Evolutionary conservation across 371 early-diverging fungal species (phyloP).

Genomic region (Rhizopus microsporus): DNA sequence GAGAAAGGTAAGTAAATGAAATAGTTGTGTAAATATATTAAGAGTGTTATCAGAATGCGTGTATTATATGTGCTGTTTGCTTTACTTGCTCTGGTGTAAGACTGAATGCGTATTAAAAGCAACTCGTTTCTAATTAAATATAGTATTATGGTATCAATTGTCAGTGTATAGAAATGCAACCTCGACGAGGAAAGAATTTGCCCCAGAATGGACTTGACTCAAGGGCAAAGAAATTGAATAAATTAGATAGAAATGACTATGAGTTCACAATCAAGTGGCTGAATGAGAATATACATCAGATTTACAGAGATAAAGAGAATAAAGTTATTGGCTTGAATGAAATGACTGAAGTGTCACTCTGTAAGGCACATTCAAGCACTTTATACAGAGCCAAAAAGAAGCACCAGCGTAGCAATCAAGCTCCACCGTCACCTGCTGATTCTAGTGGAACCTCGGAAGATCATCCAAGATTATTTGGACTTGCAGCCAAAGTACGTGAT

Average conservation of each 20-base stretch:
- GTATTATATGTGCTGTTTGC: constrained; percentile 27
- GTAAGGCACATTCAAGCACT: constrained; percentile 39
- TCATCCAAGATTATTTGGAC: constrained; percentile 13
- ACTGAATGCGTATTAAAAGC: background rate
- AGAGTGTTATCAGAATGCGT: constrained; percentile 22
- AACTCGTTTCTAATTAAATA: background rate
- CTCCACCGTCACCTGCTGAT: constrained; percentile 22
- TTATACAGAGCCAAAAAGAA: constrained; percentile 42
- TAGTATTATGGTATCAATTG: constrained; percentile 37
- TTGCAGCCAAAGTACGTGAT: constrained; percentile 45
- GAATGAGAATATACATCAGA: constrained; percentile 25
- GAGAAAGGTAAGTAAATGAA: constrained; percentile 1
- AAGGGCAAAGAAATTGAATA: constrained; percentile 33
- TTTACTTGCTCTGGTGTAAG: constrained; percentile 32
- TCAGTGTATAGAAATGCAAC: constrained; percentile 28
- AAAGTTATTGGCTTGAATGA: constrained; percentile 16
- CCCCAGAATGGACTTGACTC: constrained; percentile 36
- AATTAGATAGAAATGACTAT: constrained; percentile 28
- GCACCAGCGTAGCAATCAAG: constrained; percentile 21
- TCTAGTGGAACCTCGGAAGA: constrained; percentile 23
- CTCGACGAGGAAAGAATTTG: constrained; percentile 39
- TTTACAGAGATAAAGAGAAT: constrained; percentile 25
- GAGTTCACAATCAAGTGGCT: constrained; percentile 36
- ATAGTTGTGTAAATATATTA: constrained; percentile 9
- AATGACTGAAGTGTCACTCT: constrained; percentile 35